Evolutionary conservation across 495 filamentous ascomycete genomes (phyloP), one percentile per base, ranked within the genome.

Genomic region (Cryomyces antarcticus): DNA sequence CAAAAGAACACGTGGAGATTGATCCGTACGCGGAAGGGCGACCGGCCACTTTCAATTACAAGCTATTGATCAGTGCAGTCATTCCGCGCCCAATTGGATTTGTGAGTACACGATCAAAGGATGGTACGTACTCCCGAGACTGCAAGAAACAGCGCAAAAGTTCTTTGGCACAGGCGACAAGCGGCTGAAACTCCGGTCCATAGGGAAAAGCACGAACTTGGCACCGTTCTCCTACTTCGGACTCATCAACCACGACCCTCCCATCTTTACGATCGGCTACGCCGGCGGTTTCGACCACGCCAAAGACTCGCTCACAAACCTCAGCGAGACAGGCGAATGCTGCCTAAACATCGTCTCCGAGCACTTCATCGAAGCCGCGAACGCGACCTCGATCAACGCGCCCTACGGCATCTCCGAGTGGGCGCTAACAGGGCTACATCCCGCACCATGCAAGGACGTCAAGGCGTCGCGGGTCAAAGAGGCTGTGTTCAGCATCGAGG

Each of bases 181-280:
- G 12, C 13, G 7, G 2, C 10, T 44, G 37, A 42, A 3, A 28
- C 6, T 12, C 27, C 28, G 30, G 28, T 35, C 10, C 17, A 33
- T 27, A 59, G 57, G 69, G 36, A 61, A 38, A 27, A 64, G 66
- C 47, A 68, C 66, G 4, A 96, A 96, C 59, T 69, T 96, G 5
- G 80, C 88, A 1, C 87, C 86, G 0, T 93, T 87, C 64, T 78
- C 71, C 48, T 94, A 89, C 63, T 78, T 83, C 47, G 72, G 83
- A 46, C 55, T 95, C 7, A 70, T 94, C 49, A 76, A 77, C 52
- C 83, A 92, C 55, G 88, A 95, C 57, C 88, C 89, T 3, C 89
- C 89, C 0, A 64, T 93, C 28, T 92, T 96, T 61, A 67, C 69
- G n/a, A 61, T 95, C 12, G 84, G 89, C 5, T 80, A 84, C 55